phyloP scores from a whole-genome alignment of 2,329 filamentous ascomycete genomes.

The Colletotrichum tofieldiae region DNA sequence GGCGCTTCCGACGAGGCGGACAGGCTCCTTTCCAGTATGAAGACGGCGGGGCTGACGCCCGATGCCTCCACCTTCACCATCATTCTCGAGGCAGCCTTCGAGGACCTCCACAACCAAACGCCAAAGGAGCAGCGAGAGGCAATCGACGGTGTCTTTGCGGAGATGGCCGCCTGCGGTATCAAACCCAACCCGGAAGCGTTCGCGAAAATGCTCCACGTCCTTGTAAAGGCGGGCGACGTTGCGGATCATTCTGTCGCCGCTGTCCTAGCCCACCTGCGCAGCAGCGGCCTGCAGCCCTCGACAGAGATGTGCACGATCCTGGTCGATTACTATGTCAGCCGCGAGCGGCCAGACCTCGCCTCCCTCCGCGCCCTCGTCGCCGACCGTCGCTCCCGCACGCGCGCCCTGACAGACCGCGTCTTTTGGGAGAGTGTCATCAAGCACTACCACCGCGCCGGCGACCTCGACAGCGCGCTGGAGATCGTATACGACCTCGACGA shows the following conservation, averaged over 20 bases:
- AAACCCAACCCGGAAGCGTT: constrained; percentile 76
- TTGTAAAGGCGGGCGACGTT: constrained; percentile 64
- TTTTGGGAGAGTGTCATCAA: constrained; percentile 45
- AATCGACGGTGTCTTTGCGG: constrained; percentile 69
- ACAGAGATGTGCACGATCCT: constrained; percentile 83
- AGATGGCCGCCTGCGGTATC: constrained; percentile 72
- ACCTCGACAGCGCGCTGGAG: constrained; percentile 43
- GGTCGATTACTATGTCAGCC: constrained; percentile 76
- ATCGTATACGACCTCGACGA: constrained; percentile 63
- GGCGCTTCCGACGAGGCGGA: constrained; percentile 65
- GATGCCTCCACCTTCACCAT: constrained; percentile 82
- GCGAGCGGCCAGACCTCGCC: constrained; percentile 70
- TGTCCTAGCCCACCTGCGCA: constrained; percentile 75
- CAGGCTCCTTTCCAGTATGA: constrained; percentile 73
- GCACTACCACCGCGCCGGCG: constrained; percentile 38
- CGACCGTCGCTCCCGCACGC: constrained; percentile 55
- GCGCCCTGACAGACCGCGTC: constrained; percentile 46
- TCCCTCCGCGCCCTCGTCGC: constrained; percentile 74
- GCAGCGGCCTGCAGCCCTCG: constrained; percentile 66
- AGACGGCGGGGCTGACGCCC: constrained; percentile 65
- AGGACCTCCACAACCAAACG: constrained; percentile 56
- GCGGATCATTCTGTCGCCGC: constrained; percentile 68
- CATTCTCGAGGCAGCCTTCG: constrained; percentile 74
- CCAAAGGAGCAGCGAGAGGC: constrained; percentile 66
- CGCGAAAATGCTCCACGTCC: constrained; percentile 77